phyloP scores from a whole-genome alignment of 192 early-diverging fungal genomes.

The Umbelopsis isabellina region DNA sequence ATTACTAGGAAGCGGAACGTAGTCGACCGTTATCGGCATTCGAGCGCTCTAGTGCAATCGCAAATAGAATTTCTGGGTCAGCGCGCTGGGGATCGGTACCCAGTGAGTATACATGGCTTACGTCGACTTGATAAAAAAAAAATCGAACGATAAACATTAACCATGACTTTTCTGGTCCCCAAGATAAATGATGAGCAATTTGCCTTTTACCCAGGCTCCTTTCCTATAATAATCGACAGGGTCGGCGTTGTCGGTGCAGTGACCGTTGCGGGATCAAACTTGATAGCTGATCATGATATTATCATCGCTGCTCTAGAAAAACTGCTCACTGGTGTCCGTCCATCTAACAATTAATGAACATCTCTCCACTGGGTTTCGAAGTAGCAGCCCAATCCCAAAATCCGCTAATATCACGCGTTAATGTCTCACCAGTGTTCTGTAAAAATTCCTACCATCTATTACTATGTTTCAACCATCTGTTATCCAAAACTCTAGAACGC shows the following conservation, averaged over 20 bases:
- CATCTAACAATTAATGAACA: neutral
- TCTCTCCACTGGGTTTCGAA: too few relatives aligned
- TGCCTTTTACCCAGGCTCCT: conserved; percentile 52
- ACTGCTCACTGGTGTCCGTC: neutral
- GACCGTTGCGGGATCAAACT: conserved; percentile 46
- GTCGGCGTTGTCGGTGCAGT: conserved; percentile 57
- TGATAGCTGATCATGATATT: conserved; percentile 9
- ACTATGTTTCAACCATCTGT: too few relatives aligned
- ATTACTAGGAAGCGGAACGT: conserved; percentile 21
- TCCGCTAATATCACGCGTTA: too few relatives aligned
- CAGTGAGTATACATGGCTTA: neutral
- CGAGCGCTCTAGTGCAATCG: conserved; percentile 9
- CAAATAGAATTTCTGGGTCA: conserved; percentile 8
- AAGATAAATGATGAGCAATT: conserved; percentile 37
- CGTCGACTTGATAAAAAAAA: neutral
- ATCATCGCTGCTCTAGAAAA: conserved; percentile 8
- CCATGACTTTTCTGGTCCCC: conserved; percentile 10
- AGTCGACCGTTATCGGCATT: conserved; percentile 4
- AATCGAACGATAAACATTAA: neutral
- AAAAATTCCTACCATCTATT: too few relatives aligned
- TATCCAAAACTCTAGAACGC: too few relatives aligned
- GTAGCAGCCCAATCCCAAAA: too few relatives aligned
- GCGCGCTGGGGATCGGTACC: neutral
- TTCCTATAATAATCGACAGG: conserved; percentile 53
- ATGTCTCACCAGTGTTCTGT: too few relatives aligned